Evolutionary conservation across 345 rosid genomes (phyloP), one percentile per base, ranked within the genome.

Genomic region (Lepidium didymum): DNA sequence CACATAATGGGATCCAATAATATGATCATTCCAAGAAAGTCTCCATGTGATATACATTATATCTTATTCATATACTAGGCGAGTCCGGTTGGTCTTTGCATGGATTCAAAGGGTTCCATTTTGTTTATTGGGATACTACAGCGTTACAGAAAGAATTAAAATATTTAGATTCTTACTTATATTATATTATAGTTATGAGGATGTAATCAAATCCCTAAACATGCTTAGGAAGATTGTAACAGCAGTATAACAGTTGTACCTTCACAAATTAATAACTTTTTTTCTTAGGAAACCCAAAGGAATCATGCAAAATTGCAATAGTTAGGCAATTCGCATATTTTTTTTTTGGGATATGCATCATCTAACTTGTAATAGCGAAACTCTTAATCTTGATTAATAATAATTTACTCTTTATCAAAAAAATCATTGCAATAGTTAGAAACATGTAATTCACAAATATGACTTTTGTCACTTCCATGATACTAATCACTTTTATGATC

Each of bases 161-260:
- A 62, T 62, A 54, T 25, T 3, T 11, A 54, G 62, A 54, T 54
- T 71, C 41, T 62, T 12, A 44, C 31, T 0, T 43, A 71, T 34
- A 71, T 34, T 43, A 53, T 52, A 70, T 18, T 62, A 62, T 42
- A 59, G 3, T 59, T 50, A 21, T 58, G 51, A 40, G 35, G 75
- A 45, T 71, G 69, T 71, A 63, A 55, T 71, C 75, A 63, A 23
- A 62, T 63, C 56, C 57, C 41, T 18, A 54, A 45, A 11, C 18
- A 62, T 63, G 64, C 64, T 62, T 71, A 25, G 42, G 44, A 56
- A 52, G 43, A 62, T 61, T 70, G 62, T 43, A 34, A 61, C 54
- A 59, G 67, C 67, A 49, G 66, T 8, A 29, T 69, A 38, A 61
- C 54, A 70, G 75, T 52, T 70, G 68, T 70, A 70, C 38, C 16